Evolutionary conservation across 2,329 filamentous ascomycete species (phyloP), one percentile per base, ranked within the genome.

Genomic region (Sordariomycetes sp.): DNA sequence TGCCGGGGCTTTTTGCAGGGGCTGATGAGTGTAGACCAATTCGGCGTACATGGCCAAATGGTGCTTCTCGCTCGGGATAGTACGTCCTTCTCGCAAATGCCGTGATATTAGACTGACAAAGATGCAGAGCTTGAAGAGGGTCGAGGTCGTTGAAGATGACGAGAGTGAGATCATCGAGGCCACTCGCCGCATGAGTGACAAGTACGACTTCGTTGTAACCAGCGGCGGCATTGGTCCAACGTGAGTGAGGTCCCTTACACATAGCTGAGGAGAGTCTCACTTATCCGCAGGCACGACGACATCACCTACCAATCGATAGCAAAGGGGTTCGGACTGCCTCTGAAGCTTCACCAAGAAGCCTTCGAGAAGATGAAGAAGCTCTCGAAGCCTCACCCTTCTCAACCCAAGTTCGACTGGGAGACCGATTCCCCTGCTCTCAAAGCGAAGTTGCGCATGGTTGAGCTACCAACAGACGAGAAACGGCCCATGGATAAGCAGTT

Each of bases 281-380:
- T n/a, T 27, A n/a, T 7, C 10, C 30, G 3, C 46, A 93, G 86
- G 36, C 90, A 96, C 65, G 92, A 98, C 58, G 92, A 98, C 54
- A 96, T 96, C 46, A 96, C 92, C 18, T 98, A 98, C 63, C 71
- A 84, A 51, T 90, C 86, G 25, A 93, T 98, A 54, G 88, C 86
- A 43, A 87, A 86, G 54, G 92, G 88, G 7, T 96, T 95, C 55
- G 63, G 67, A 28, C 68, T 95, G 7, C 74, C 79, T 11, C 66
- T 96, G 14, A 72, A 79, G 45, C 70, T 94, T 19, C 86, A 96
- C 64, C 63, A 85, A 28, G 74, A 76, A 38, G 80, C 88, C 0
- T 83, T 82, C 46, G 71, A 76, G 43, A 79, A 81, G 51, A 96
- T 96, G 92, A 88, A 84, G 61, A 69, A 63, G 40, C 69, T 94